These are phyloP conservation scores for Termitomyces sp. DNA, from an alignment of 768 basidiomycete species.

Conservation along the genomic window DNA sequence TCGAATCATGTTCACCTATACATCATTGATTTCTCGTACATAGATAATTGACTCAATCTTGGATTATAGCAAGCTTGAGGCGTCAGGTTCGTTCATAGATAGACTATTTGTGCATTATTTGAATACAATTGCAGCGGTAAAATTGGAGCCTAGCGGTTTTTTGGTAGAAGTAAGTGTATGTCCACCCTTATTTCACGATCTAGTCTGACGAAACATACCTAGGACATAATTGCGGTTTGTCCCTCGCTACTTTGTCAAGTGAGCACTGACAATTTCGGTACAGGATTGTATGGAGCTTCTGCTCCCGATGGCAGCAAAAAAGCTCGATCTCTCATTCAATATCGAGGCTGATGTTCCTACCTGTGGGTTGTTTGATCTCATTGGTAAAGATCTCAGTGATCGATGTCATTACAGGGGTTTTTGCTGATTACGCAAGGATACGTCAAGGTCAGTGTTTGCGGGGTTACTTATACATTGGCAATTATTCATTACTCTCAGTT, in stretches of 20 bases:
- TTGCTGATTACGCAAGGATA: constrained; percentile 69
- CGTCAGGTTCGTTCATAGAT: constrained; percentile 44
- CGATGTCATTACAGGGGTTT: constrained; percentile 47
- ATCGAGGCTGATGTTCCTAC: constrained; percentile 64
- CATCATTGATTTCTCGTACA: not conserved
- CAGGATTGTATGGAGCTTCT: constrained; percentile 78
- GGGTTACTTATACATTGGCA: not conserved
- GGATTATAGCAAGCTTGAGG: constrained; percentile 79
- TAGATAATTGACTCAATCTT: constrained; percentile 79
- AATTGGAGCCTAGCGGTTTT: constrained; percentile 65
- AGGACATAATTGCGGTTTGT: constrained; percentile 65
- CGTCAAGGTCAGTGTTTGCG: constrained; percentile 51
- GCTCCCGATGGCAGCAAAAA: constrained; percentile 71
- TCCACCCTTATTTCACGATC: not conserved
- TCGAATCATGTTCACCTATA: not conserved
- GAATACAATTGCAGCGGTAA: constrained; percentile 45
- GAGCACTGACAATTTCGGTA: constrained; percentile 3
- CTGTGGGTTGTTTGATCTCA: constrained; percentile 34
- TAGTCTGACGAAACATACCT: not conserved
- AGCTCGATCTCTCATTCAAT: constrained; percentile 70
- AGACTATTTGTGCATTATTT: constrained; percentile 1
- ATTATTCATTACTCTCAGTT: constrained; percentile 32
- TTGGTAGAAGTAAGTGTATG: constrained; percentile 48
- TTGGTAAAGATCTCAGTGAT: not conserved
- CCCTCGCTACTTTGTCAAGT: not conserved